phyloP scores from a whole-genome alignment of 177 flowering plant genomes.

The Vitis hybrid region DNA sequence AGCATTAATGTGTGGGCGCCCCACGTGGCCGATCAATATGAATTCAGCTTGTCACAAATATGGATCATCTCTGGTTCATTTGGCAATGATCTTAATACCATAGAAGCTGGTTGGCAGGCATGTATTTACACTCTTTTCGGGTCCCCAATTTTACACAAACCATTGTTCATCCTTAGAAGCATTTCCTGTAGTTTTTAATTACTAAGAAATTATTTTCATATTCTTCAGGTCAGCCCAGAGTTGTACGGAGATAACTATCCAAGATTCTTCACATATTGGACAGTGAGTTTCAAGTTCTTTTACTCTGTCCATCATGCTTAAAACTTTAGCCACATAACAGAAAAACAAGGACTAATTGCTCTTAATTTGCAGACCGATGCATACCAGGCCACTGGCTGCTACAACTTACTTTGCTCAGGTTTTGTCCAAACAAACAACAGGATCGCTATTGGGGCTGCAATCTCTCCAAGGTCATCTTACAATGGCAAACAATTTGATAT shows the following conservation, averaged over 20 bases:
- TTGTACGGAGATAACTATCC: conserved; percentile 88
- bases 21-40: conserved; percentile 56
- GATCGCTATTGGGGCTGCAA: conserved; percentile 51
- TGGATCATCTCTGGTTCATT: conserved; percentile 99
- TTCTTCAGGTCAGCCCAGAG: conserved; percentile 53
- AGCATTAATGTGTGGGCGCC: conserved; percentile 95
- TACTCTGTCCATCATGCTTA: background rate
- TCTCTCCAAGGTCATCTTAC: conserved; percentile 41
- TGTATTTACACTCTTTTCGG: background rate
- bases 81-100: conserved; percentile 92
- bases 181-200: background rate
- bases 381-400: conserved; percentile 61
- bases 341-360: background rate
- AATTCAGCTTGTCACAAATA: conserved; percentile 92
- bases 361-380: conserved; percentile 48
- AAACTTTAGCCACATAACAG: background rate
- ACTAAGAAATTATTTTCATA: background rate
- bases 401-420: conserved; percentile 56
- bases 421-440: conserved; percentile 54
- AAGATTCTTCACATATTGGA: conserved; percentile 98
- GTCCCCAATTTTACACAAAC: no score
- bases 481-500: conserved; percentile 39
- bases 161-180: background rate
- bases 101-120: conserved; percentile 99
- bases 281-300: conserved; percentile 49